phyloP scores from a whole-genome alignment of 1,284 basidiomycete species.

The Cryptococcus sp. region DNA sequence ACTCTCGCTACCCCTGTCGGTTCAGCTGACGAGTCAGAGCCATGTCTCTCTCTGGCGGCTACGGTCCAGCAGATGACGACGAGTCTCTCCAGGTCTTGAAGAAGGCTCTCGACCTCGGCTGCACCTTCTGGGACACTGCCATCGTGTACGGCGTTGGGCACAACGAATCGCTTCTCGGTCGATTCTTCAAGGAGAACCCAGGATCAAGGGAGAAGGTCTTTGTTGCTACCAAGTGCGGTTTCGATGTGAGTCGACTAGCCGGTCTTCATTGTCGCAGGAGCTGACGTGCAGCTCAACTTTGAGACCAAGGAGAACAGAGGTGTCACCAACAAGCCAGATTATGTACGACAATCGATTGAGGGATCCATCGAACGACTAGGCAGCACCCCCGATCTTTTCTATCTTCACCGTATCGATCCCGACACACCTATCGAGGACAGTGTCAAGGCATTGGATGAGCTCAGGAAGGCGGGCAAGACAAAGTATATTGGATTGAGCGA shows the following conservation, averaged over 20 bases:
- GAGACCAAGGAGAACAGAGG: constrained; percentile 7
- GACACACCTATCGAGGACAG: constrained; percentile 37
- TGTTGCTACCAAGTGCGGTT: constrained; percentile 46
- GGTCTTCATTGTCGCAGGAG: not conserved
- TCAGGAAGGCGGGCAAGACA: constrained; percentile 45
- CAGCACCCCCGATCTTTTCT: constrained; percentile 46
- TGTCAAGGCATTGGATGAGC: constrained; percentile 36
- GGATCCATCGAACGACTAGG: constrained; percentile 39
- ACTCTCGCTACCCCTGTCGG: not conserved
- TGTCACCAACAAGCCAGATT: constrained; percentile 28
- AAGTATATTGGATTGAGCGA: constrained; percentile 53
- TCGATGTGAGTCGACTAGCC: constrained; percentile 15
- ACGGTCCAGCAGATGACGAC: constrained; percentile 22
- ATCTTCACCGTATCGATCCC: constrained; percentile 45
- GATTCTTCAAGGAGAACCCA: constrained; percentile 35
- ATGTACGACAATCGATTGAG: constrained; percentile 39
- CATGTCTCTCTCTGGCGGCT: constrained; percentile 23
- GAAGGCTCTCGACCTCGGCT: constrained; percentile 36
- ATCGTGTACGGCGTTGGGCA: constrained; percentile 38
- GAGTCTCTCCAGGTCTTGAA: constrained; percentile 22
- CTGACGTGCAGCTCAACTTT: constrained; percentile 12
- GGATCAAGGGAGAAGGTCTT: constrained; percentile 41
- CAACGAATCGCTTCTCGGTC: constrained; percentile 44
- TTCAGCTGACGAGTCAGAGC: constrained; percentile 14
- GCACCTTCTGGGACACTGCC: constrained; percentile 43